Percentiles rank a stretch among this genome's conserved stretches.
Conservation (phyloP, 108 stramenopile species). For the Aurantiochytrium sp. region DNA sequence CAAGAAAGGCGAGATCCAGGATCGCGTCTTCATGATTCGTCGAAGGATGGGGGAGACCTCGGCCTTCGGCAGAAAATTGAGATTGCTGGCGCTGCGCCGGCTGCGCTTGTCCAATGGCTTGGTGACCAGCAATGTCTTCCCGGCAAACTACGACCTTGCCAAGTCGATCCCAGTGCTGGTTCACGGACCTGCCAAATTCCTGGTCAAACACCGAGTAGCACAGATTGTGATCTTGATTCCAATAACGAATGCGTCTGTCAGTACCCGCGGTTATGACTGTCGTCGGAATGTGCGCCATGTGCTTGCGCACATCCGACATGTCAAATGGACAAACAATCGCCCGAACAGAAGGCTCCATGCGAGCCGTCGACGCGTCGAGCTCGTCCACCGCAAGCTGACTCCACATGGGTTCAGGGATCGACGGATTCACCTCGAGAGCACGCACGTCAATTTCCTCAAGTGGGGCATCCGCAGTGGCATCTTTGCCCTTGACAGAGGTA, state of each 20-base stretch:
- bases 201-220: slow-evolving; percentile 14
- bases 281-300: background rate
- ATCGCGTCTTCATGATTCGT: background rate
- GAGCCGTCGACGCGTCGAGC: background rate
- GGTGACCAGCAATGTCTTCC: background rate
- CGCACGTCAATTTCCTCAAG: background rate
- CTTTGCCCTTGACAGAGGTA: background rate
- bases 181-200: background rate
- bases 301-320: background rate
- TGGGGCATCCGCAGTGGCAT: no score
- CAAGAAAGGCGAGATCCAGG: background rate
- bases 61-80: background rate
- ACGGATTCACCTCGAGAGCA: background rate
- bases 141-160: background rate
- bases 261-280: background rate
- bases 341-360: background rate
- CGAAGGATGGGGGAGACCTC: background rate
- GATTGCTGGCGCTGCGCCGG: background rate
- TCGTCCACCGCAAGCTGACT: background rate
- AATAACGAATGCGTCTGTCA: background rate
- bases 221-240: background rate
- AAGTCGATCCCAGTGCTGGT: background rate
- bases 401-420: background rate
- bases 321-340: slow-evolving; percentile 4
- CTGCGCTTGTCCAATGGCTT: background rate